Conservation (phyloP, 2,329 filamentous ascomycete genomes). For the Cyclaneusma minus region DNA sequence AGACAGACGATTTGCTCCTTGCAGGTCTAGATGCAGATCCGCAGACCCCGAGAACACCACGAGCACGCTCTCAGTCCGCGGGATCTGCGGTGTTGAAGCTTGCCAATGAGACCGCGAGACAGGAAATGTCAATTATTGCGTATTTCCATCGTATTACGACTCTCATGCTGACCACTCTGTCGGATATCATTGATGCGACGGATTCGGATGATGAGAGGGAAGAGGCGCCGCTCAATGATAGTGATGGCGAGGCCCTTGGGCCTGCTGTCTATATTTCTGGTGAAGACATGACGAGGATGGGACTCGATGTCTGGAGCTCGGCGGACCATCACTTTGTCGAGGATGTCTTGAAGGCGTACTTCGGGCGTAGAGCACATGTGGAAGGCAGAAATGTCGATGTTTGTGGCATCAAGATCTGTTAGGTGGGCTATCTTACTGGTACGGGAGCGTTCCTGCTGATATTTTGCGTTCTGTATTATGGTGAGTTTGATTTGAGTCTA, state of each 20-base stretch:
- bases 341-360: conserved; percentile 48
- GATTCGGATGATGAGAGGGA: conserved; percentile 20
- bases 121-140: conserved; percentile 55
- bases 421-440: no score
- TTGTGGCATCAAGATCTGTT: conserved; percentile 60
- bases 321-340: conserved; percentile 53
- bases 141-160: conserved; percentile 70
- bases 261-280: conserved; percentile 37
- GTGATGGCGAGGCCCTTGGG: conserved; percentile 30
- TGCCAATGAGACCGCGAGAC: conserved; percentile 27
- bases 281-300: conserved; percentile 54
- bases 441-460: no score
- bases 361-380: conserved; percentile 44
- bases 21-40: conserved; percentile 30
- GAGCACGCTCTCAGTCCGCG: conserved; percentile 23
- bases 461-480: no score
- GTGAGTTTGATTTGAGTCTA: no score
- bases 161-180: conserved; percentile 44
- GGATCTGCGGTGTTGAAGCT: conserved; percentile 9
- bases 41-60: conserved; percentile 7
- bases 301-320: conserved; percentile 63
- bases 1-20: conserved; percentile 38
- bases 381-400: conserved; percentile 57
- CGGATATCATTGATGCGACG: conserved; percentile 38
- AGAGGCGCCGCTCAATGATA: conserved; percentile 28